A percentile compares a stretch with the other conserved stretches of the same genome.
phyloP scores from a whole-genome alignment of 768 basidiomycete species.

The Xerocomus spinulosus region DNA sequence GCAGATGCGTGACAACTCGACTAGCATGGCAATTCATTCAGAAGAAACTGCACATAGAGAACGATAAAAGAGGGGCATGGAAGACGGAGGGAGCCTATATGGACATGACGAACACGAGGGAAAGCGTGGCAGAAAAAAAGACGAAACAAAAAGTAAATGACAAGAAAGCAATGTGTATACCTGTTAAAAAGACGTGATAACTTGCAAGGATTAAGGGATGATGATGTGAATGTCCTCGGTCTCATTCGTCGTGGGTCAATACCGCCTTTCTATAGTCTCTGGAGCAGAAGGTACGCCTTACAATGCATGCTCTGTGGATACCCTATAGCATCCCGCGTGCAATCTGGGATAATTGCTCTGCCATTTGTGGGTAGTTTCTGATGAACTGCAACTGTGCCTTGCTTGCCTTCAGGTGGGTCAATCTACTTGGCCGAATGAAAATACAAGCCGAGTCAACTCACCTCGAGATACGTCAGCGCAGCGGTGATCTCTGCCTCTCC shows the following conservation, averaged over 20 bases:
- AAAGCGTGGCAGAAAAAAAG: neutral
- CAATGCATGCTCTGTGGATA: conserved; percentile 9
- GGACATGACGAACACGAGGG: neutral
- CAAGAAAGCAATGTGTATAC: conserved; percentile 3
- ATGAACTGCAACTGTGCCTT: conserved; percentile 79
- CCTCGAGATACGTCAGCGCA: conserved; percentile 75
- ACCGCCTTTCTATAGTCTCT: conserved; percentile 14
- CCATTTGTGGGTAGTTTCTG: conserved; percentile 79
- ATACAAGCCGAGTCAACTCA: conserved; percentile 34
- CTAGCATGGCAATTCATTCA: neutral
- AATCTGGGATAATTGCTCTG: conserved; percentile 55
- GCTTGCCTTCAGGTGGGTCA: conserved; percentile 56
- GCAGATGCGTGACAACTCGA: neutral
- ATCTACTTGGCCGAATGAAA: neutral
- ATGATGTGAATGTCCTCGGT: conserved; percentile 2
- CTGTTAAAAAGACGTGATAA: conserved; percentile 11
- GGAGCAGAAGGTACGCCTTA: conserved; percentile 5
- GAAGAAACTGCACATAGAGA: neutral
- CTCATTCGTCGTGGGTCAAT: conserved; percentile 3
- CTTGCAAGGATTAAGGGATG: neutral
- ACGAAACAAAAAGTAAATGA: neutral
- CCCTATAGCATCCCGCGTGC: conserved; percentile 39
- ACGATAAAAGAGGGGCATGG: no score
- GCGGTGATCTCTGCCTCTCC: conserved; percentile 84
- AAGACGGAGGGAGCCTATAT: neutral